Conservation (phyloP, 441 rosid species). For the Euphorbia corollata region DNA sequence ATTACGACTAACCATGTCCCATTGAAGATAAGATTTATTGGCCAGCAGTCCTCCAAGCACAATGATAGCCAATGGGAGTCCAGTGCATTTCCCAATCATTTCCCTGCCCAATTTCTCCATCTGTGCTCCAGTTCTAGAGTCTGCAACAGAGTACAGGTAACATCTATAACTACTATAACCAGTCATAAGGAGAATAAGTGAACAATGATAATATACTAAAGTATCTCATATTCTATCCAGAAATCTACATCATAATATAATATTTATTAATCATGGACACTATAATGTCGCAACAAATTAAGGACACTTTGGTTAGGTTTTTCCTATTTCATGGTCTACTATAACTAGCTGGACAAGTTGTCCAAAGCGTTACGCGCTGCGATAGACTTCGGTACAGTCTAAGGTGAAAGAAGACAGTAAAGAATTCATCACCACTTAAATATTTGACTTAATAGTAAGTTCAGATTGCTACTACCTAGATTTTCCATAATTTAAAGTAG, state of each 20-base stretch:
- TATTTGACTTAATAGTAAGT: too few species aligned
- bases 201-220: background rate
- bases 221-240: background rate
- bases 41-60: conserved; percentile 32
- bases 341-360: too few species aligned
- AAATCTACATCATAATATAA: background rate
- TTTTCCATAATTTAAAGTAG: background rate
- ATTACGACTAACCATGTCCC: conserved; percentile 11
- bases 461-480: too few species aligned
- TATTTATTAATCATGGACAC: background rate
- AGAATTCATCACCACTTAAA: too few species aligned
- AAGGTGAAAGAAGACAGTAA: too few species aligned
- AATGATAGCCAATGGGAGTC: conserved; percentile 32
- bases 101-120: conserved; percentile 23
- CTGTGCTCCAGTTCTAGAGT: conserved; percentile 11
- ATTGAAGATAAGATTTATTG: conserved; percentile 9
- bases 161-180: background rate
- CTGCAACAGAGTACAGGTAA: conserved; percentile 11
- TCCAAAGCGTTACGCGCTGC: too few species aligned
- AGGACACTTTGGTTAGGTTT: background rate
- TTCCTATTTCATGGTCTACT: background rate
- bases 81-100: conserved; percentile 29
- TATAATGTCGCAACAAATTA: background rate
- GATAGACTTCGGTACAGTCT: too few species aligned
- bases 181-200: conserved; percentile 2